Conservation (phyloP, 768 basidiomycete genomes). For the Megacollybia marginata region DNA sequence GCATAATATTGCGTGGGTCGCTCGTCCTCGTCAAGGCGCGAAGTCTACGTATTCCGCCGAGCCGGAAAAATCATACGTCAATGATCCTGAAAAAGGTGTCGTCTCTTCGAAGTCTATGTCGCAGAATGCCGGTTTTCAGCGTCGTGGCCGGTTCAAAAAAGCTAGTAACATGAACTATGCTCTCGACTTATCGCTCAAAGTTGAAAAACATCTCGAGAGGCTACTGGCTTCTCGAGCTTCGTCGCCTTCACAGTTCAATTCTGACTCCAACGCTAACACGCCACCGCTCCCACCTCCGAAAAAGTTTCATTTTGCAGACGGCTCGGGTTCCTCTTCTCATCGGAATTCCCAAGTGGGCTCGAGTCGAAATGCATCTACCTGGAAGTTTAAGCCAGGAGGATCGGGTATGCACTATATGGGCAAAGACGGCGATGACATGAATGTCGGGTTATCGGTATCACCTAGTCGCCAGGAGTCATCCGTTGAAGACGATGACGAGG, state of each 20-base stretch:
- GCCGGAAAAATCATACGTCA: neutral
- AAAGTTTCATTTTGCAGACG: constrained; percentile 5
- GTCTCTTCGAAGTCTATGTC: neutral
- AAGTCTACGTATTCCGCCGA: neutral
- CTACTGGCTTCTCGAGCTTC: neutral
- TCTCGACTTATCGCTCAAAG: constrained; percentile 60
- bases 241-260: neutral
- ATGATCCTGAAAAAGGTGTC: constrained; percentile 16
- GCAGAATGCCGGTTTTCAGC: constrained; percentile 30
- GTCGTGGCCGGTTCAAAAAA: constrained; percentile 88
- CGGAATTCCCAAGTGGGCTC: neutral
- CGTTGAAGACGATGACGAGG: neutral
- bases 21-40: constrained; percentile 55
- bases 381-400: constrained; percentile 24
- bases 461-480: neutral
- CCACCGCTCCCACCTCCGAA: neutral
- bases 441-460: constrained; percentile 5
- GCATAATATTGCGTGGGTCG: constrained; percentile 72
- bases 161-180: constrained; percentile 87
- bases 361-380: constrained; percentile 6
- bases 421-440: constrained; percentile 52
- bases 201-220: constrained; percentile 38
- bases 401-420: constrained; percentile 65
- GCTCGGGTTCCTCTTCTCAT: constrained; percentile 14
- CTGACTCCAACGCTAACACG: neutral